phyloP scores from a whole-genome alignment of 495 filamentous ascomycete species.

The Xylaria nigripes region DNA sequence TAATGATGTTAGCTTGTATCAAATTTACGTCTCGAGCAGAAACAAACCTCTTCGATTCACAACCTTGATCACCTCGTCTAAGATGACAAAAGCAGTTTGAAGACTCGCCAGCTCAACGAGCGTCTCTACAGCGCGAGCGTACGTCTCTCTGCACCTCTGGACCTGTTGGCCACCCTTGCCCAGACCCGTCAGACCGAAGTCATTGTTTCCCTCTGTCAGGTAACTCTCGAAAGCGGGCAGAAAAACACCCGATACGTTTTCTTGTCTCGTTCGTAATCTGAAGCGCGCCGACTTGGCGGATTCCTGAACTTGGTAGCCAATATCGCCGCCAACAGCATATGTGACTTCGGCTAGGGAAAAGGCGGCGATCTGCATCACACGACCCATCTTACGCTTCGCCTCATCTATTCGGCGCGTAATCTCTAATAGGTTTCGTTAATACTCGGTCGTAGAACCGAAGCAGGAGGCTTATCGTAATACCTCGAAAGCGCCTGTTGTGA shows the following conservation, averaged over 20 bases:
- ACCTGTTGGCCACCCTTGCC: constrained; percentile 98
- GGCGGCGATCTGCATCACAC: constrained; percentile 97
- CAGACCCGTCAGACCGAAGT: constrained; percentile 92
- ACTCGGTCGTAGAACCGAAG: neutral
- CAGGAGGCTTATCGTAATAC: constrained; percentile 29
- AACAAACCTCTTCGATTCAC: constrained; percentile 83
- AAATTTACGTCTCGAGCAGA: neutral
- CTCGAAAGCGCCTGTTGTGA: constrained; percentile 68
- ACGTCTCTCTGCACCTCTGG: constrained; percentile 88
- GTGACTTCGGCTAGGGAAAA: constrained; percentile 97
- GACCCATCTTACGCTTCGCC: constrained; percentile 98
- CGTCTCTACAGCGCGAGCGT: constrained; percentile 93
- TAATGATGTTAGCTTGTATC: constrained; percentile 28
- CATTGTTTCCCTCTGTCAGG: constrained; percentile 78
- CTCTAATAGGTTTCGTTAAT: constrained; percentile 42
- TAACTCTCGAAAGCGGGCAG: constrained; percentile 88
- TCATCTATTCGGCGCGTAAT: constrained; percentile 97
- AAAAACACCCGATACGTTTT: constrained; percentile 96
- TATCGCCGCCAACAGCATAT: constrained; percentile 92
- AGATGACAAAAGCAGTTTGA: constrained; percentile 90
- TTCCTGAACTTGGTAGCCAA: constrained; percentile 95
- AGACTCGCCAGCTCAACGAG: constrained; percentile 93
- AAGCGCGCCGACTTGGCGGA: constrained; percentile 88
- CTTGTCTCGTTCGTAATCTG: constrained; percentile 85
- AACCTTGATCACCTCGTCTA: constrained; percentile 99